Conservation (phyloP, 2,329 filamentous ascomycete genomes). For the Paradendryphiella salina region DNA sequence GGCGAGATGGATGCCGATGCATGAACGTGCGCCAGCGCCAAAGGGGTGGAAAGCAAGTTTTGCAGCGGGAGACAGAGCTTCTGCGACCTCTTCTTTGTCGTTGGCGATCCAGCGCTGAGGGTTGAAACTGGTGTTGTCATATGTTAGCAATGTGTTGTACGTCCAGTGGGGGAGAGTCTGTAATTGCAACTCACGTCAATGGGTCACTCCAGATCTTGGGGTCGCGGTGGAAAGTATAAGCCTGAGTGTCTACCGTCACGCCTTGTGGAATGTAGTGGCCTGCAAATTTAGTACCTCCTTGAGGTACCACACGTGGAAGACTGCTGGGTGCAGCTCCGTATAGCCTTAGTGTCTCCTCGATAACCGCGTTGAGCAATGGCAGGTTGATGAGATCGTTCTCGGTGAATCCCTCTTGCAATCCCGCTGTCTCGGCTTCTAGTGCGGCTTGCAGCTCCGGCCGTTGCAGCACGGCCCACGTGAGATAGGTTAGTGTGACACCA, state of each 20-base stretch:
- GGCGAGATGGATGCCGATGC: slow-evolving; percentile 70
- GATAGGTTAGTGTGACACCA: slow-evolving; percentile 40
- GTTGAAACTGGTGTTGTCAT: slow-evolving; percentile 32
- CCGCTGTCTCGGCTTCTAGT: slow-evolving; percentile 30
- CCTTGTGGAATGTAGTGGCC: slow-evolving; percentile 46
- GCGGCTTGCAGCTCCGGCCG: slow-evolving; percentile 23
- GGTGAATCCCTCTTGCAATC: slow-evolving; percentile 22
- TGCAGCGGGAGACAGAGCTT: slow-evolving; percentile 33
- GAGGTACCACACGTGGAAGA: slow-evolving; percentile 45
- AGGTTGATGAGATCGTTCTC: slow-evolving; percentile 41
- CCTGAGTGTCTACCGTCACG: slow-evolving; percentile 46
- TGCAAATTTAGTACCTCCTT: slow-evolving; percentile 41
- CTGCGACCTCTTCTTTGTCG: slow-evolving; percentile 25
- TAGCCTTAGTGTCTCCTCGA: slow-evolving; percentile 48
- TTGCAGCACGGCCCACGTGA: slow-evolving; percentile 41
- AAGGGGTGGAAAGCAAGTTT: slow-evolving; percentile 68
- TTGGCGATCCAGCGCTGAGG: slow-evolving; percentile 39
- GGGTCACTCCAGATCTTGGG: slow-evolving; percentile 34
- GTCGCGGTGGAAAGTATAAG: slow-evolving; percentile 48
- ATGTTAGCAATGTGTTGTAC: not conserved
- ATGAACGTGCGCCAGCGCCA: slow-evolving; percentile 69
- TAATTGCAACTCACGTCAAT: slow-evolving; percentile 23
- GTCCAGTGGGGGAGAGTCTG: too few species aligned
- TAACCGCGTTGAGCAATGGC: slow-evolving; percentile 44
- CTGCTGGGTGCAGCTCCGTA: slow-evolving; percentile 44